Base-by-base conservation (phyloP, 1,139 yeast species). In the Pichia sp. region DNA sequence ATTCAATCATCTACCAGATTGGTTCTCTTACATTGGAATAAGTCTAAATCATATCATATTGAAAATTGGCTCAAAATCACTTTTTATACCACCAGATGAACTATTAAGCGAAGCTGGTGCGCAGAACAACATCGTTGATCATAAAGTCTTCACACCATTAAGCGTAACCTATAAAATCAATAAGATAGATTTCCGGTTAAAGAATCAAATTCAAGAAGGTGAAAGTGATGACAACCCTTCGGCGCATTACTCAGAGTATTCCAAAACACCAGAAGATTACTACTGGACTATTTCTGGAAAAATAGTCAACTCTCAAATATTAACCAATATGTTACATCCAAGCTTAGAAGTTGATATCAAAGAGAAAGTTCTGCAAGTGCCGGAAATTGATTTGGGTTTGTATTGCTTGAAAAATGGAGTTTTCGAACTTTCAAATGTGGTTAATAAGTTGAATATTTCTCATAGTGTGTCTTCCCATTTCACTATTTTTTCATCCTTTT, bases 11-110 rank as follows among this genome's bases (percentile, higher is more conserved):
- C 64, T 82, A 27, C 87, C 87, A 0, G 55, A 61, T 1, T 80
- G 84, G 80, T 65, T 83, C 27, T 69, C 75, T 24, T 73, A 69
- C 8, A 54, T 74, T 9, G 70, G 71, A 33, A 30, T 81, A 4
- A 66, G 64, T 5, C 52, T 79, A 1, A 60, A 67, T 2, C 64
- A 70, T 4, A 63, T 77, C 4, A 64, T 66, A 3, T 49, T 83
- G 0, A 63, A 69, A 9, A 55, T 84, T 8, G 90, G 89, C 0
- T 77, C 88, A 0, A 73, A 88, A 51, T 84, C 90, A 0, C 77
- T 84, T 0, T 73, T 85, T 52, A 75, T 84, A 59, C 82, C 78
- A 4, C 41, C 43, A 38, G 43, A 54, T 3, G 56, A 58, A 4
- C 27, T 58, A 2, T 6, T 56, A 2, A 45, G 49, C 31, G 60